Evolutionary conservation across 2,329 filamentous ascomycete genomes (phyloP).

Genomic region (Pezicula carpinea): DNA sequence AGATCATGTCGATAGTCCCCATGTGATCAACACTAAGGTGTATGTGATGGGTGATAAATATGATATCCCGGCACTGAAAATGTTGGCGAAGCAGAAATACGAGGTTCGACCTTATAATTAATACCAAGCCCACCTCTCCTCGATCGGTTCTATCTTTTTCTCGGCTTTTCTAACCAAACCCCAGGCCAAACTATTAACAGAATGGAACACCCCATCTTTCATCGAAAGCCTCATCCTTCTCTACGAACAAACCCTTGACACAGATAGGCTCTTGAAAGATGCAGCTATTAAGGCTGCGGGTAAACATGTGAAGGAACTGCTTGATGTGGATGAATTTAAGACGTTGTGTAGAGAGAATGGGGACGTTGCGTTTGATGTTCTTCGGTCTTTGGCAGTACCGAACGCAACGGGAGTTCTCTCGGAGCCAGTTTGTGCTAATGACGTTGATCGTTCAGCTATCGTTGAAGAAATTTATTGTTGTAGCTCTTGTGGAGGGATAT

Average conservation of each 20-base stretch:
- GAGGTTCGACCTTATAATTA: no score
- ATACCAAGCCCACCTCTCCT: background rate
- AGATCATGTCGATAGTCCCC: background rate
- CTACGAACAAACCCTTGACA: constrained; percentile 9
- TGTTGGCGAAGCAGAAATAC: constrained; percentile 10
- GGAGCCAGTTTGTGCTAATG: no score
- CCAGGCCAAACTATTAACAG: background rate
- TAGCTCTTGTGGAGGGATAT: no score
- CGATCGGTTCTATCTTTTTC: no score
- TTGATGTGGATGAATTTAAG: constrained; percentile 11
- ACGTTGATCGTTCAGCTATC: no score
- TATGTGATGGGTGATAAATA: constrained; percentile 19
- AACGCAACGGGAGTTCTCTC: no score
- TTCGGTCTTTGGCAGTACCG: constrained; percentile 26
- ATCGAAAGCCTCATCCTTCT: constrained; percentile 4
- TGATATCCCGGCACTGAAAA: constrained; percentile 13
- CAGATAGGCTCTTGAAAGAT: constrained; percentile 8
- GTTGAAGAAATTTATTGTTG: no score
- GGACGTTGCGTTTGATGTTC: constrained; percentile 6
- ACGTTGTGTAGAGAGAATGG: constrained; percentile 6
- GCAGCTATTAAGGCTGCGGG: constrained; percentile 5
- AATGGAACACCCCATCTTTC: constrained; percentile 10
- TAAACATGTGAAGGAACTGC: constrained; percentile 3
- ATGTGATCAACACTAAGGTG: constrained; percentile 11
- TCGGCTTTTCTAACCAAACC: no score